A percentile compares a stretch with the other conserved stretches of the same genome.
phyloP scores from a whole-genome alignment of 2,329 filamentous ascomycete species.

The Sporothrix pallida region DNA sequence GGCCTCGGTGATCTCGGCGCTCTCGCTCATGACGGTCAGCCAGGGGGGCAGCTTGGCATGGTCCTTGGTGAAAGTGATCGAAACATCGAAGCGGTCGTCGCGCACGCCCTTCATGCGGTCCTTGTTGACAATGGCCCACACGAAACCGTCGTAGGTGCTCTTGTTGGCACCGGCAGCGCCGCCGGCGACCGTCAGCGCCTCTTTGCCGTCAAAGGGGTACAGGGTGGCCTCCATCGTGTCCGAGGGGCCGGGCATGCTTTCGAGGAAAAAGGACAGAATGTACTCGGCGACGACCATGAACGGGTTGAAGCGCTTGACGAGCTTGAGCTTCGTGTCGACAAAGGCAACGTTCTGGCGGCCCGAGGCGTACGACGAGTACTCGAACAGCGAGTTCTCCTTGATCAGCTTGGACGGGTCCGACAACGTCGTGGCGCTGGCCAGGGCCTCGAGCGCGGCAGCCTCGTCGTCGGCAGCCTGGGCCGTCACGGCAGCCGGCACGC shows the following conservation, averaged over 20 bases:
- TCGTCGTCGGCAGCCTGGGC: conserved; percentile 53
- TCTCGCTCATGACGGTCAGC: conserved; percentile 96
- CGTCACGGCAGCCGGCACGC: conserved; percentile 48
- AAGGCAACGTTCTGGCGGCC: conserved; percentile 94
- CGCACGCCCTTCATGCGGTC: conserved; percentile 86
- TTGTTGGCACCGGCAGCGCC: conserved; percentile 55
- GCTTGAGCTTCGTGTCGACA: conserved; percentile 79
- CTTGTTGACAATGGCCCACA: conserved; percentile 96
- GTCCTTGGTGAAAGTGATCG: conserved; percentile 91
- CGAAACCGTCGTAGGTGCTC: conserved; percentile 84
- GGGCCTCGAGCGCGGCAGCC: conserved; percentile 69
- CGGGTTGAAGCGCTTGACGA: conserved; percentile 89
- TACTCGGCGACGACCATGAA: conserved; percentile 66
- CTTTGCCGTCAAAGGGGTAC: conserved; percentile 92
- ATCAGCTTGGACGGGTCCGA: conserved; percentile 63
- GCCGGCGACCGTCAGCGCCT: conserved; percentile 75
- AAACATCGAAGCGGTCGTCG: conserved; percentile 92
- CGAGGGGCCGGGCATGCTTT: conserved; percentile 69
- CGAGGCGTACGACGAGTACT: conserved; percentile 86
- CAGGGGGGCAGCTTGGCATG: conserved; percentile 85
- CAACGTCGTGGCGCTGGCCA: conserved; percentile 44
- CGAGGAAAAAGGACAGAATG: conserved; percentile 76
- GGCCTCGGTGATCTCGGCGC: conserved; percentile 87
- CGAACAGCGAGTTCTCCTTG: conserved; percentile 85
- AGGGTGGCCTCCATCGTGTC: conserved; percentile 78